phyloP scores from a whole-genome alignment of 108 stramenopile species.

The Hondaea fermentalgiana region DNA sequence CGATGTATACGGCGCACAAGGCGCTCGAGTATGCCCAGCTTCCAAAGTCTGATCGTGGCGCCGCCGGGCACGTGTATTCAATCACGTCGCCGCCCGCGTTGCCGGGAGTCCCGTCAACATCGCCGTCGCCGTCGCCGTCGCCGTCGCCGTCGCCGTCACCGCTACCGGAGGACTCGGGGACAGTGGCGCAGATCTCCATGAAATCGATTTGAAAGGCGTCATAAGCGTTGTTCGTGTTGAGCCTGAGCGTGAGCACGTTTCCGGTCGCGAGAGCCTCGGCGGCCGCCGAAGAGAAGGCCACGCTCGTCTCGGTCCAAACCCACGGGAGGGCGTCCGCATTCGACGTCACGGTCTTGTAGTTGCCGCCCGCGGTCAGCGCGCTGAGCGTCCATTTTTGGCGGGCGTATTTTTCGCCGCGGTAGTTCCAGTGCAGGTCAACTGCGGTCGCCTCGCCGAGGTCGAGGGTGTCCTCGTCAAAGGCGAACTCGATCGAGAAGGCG shows the following conservation, averaged over 20 bases:
- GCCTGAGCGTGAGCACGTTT: neutral
- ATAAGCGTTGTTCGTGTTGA: neutral
- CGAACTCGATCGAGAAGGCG: neutral
- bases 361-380: neutral
- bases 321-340: neutral
- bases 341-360: neutral
- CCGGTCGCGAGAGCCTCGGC: neutral
- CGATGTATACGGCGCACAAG: neutral
- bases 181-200: neutral
- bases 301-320: neutral
- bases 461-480: neutral
- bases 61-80: neutral
- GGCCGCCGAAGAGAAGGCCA: neutral
- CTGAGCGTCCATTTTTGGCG: neutral
- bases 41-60: neutral
- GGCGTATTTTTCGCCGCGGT: neutral
- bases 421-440: neutral
- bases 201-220: neutral
- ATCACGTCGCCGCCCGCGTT: neutral
- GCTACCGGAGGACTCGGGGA: neutral
- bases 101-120: neutral
- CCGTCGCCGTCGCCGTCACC: neutral
- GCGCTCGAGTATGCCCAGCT: neutral
- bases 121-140: neutral
- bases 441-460: neutral